Evolutionary conservation across 2,329 filamentous ascomycete genomes (phyloP), one percentile per base, ranked within the genome.

Genomic region (Colletotrichum viniferum): DNA sequence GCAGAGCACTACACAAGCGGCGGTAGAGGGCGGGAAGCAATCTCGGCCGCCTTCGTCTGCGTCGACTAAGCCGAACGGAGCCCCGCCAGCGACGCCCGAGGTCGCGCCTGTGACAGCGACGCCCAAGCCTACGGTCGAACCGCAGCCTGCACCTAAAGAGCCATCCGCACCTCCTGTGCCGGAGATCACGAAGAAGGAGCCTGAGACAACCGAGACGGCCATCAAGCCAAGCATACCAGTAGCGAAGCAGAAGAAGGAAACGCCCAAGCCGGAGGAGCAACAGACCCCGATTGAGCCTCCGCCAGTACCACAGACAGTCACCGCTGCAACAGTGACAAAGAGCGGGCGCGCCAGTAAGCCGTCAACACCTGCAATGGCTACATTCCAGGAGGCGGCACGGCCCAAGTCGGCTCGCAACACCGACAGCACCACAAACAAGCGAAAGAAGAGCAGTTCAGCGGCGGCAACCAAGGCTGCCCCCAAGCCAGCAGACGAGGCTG

Each of bases 1-100:
- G 80, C 95, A 96, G 81, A 96, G 94, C 80, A 95, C 94, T 18
- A 90, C 91, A 70, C 90, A 92, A 73, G 89, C 90, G n/a, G 86
- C 84, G 67, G 86, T 86, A 38, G 92, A 94, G 75, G 88, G 87
- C 77, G 81, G 84, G 70, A 88, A 88, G 71, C 73, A 76, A n/a
- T 84, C 88, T 76, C 87, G 91, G 43, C 90, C 92, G 3, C 84
- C 89, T 7, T 92, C 93, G 3, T 90, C 91, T 3, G 87, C 90
- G 13, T 90, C 92, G 4, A 36, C 36, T 78, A 93, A 92, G 78
- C 85, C 88, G 18, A 94, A 92, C 80, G 90, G 89, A 71, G 87
- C 83, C 79, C 82, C 78, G 73, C 83, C 84, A 30, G 78, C 78
- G 63, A 81, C 84, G 2, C 83, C 86, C 8, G 88, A 89, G 60